Conservation (phyloP, 2,329 filamentous ascomycete genomes). For the Diaporthe citriasiana region DNA sequence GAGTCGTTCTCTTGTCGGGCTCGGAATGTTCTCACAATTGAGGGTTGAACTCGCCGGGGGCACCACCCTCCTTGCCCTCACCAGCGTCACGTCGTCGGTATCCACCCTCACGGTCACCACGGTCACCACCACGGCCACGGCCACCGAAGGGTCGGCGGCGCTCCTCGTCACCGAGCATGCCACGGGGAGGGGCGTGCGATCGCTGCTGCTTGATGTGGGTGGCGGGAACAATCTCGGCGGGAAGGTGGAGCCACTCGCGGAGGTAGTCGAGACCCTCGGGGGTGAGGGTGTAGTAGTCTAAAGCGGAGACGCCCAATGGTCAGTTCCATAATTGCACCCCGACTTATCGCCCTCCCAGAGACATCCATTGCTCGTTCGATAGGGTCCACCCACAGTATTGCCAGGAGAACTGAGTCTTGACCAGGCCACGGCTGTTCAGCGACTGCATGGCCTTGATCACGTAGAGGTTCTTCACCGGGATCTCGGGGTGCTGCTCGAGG, state of each 20-base stretch:
- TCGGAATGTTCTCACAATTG: conserved; percentile 75
- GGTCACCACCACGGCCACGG: conserved; percentile 76
- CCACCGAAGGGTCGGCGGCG: conserved; percentile 83
- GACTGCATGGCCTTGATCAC: conserved; percentile 99
- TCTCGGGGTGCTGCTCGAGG: conserved; percentile 96
- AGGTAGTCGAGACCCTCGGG: conserved; percentile 99
- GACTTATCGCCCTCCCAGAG: not conserved
- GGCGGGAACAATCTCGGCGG: conserved; percentile 98
- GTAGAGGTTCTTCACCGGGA: conserved; percentile 99
- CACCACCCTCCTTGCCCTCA: conserved; percentile 91
- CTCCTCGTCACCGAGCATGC: conserved; percentile 93
- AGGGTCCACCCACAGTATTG: conserved; percentile 75
- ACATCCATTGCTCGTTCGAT: not conserved
- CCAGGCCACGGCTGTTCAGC: conserved; percentile 95
- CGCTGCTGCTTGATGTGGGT: conserved; percentile 99
- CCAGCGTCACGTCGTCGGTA: conserved; percentile 93
- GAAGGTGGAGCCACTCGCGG: conserved; percentile 99
- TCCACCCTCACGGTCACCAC: conserved; percentile 88
- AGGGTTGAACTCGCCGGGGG: conserved; percentile 91
- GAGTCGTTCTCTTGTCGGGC: conserved; percentile 35
- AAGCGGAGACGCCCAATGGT: not conserved
- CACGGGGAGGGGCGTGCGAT: conserved; percentile 96
- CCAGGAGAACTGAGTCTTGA: conserved; percentile 99
- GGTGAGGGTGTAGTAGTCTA: conserved; percentile 99
- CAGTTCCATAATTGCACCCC: not conserved